Conservation (phyloP, 768 basidiomycete species). For the Mrakia hoshinonis region DNA sequence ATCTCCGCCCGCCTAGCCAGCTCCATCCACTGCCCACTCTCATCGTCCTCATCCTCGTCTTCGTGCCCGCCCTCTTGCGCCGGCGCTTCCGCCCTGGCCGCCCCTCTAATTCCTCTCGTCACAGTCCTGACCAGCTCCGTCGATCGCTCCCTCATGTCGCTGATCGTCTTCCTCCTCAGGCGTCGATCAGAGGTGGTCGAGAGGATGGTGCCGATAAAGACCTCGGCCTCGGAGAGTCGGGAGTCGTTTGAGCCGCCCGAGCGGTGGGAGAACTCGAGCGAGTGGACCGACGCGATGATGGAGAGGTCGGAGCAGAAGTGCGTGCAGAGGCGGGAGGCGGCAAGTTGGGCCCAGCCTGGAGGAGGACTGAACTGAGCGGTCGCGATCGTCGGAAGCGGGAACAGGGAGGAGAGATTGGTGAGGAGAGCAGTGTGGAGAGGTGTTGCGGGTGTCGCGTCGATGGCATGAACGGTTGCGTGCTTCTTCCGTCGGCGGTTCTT, state of each 20-base stretch:
- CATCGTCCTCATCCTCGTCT: no score
- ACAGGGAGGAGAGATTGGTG: no score
- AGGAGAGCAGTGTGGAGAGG: not conserved
- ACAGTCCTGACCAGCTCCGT: not conserved
- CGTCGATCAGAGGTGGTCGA: not conserved
- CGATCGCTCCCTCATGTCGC: not conserved
- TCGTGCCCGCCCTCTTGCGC: no score
- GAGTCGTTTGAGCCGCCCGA: no score
- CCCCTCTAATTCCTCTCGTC: not conserved
- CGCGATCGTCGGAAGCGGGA: no score
- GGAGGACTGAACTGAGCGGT: no score
- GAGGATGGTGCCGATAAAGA: not conserved
- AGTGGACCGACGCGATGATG: not conserved
- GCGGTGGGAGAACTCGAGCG: not conserved
- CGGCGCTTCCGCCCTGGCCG: not conserved
- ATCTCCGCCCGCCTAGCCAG: not conserved
- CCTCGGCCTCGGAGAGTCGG: slow-evolving; percentile 2
- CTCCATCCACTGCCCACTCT: not conserved
- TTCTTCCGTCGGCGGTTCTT: not conserved
- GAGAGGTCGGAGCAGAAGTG: not conserved
- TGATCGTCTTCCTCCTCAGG: not conserved
- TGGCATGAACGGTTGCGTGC: no score
- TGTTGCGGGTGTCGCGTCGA: no score
- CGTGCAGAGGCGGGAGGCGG: not conserved
- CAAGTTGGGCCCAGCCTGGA: not conserved